These are phyloP conservation scores for Pharnaceum exiguum DNA, from an alignment of 148 eudicot species.

Conservation along the genomic window DNA sequence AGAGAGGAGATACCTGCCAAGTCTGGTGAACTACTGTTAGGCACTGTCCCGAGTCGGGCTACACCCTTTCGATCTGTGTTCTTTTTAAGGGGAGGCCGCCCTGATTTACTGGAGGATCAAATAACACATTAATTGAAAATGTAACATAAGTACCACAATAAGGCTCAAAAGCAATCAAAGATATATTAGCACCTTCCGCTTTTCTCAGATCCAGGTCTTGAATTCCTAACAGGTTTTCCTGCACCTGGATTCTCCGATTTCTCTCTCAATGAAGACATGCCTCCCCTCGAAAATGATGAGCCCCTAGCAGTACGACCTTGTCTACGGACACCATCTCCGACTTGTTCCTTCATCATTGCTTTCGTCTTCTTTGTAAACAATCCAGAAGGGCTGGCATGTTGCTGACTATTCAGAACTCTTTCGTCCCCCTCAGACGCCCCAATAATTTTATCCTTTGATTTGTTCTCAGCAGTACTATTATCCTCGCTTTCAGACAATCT, in stretches of 20 bases:
- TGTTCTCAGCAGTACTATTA: conserved; percentile 50
- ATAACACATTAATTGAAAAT: conserved; percentile 3
- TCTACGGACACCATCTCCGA: conserved; percentile 61
- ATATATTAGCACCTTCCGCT: conserved; percentile 55
- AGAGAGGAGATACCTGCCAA: conserved; percentile 41
- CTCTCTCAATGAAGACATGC: conserved; percentile 55
- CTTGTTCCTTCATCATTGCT: conserved; percentile 49
- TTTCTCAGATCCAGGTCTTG: conserved; percentile 73
- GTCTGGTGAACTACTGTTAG: conserved; percentile 66
- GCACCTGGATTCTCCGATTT: conserved; percentile 53
- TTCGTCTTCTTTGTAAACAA: conserved; percentile 58
- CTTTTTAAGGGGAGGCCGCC: conserved; percentile 79
- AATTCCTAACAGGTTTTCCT: conserved; percentile 52
- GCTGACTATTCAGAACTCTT: conserved; percentile 41
- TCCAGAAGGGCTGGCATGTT: conserved; percentile 41
- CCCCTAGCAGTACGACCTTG: conserved; percentile 83
- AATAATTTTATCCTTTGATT: conserved; percentile 44
- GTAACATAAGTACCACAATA: neutral
- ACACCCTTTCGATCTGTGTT: conserved; percentile 70
- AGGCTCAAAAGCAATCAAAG: neutral
- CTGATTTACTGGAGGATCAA: conserved; percentile 59
- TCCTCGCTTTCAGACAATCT: conserved; percentile 82
- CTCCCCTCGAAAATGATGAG: conserved; percentile 49
- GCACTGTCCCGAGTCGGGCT: conserved; percentile 57
- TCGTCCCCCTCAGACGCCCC: conserved; percentile 47